A percentile compares a stretch with the other conserved stretches of the same genome.
These are phyloP conservation scores for Solanum ahanhuiri DNA, from an alignment of 257 asterid genomes.

Conservation along the genomic window DNA sequence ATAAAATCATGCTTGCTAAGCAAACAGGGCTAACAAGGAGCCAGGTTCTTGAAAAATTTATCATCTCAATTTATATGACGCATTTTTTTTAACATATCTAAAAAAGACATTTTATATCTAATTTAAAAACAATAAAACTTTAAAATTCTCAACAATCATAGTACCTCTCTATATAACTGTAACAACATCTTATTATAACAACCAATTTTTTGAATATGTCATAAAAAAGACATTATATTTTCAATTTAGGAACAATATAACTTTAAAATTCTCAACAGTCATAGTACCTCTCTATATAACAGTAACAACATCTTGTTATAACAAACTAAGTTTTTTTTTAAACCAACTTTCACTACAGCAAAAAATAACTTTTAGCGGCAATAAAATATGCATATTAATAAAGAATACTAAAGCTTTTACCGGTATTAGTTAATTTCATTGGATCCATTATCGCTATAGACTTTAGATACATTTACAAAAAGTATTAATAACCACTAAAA, in stretches of 20 bases:
- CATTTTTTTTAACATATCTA: background rate
- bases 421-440: background rate
- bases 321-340: background rate
- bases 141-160: too few relatives aligned
- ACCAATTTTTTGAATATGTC: too few relatives aligned
- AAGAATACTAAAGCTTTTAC: too few relatives aligned
- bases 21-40: slow-evolving; percentile 81
- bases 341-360: background rate
- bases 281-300: background rate
- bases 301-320: background rate
- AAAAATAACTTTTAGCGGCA: too few relatives aligned
- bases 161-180: too few relatives aligned
- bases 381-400: too few relatives aligned
- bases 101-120: background rate
- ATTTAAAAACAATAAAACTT: background rate
- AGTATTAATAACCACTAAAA: background rate
- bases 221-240: too few relatives aligned
- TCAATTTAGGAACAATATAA: too few relatives aligned
- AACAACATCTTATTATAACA: too few relatives aligned
- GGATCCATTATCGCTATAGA: background rate
- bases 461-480: too few relatives aligned
- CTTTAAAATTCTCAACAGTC: background rate
- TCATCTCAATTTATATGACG: background rate
- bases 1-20: slow-evolving; percentile 57
- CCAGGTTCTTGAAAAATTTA: slow-evolving; percentile 32